Conservation (phyloP, 306 rosid species). For the Inga leiocalycina region DNA sequence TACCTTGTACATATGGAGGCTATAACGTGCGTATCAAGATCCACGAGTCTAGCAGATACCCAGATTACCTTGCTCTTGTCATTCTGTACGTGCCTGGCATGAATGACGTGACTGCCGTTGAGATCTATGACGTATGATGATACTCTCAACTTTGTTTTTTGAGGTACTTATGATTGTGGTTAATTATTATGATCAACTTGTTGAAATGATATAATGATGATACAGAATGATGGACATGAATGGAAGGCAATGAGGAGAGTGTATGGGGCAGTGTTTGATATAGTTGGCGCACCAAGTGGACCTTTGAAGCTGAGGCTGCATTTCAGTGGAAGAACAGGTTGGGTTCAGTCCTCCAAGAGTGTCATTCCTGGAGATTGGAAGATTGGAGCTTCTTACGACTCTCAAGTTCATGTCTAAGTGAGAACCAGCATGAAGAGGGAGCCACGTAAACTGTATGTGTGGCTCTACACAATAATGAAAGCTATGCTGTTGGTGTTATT, state of each 20-base stretch:
- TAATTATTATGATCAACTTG: background rate
- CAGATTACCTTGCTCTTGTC: too few species aligned
- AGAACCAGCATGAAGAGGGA: background rate
- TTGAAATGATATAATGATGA: background rate
- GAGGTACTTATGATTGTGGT: too few species aligned
- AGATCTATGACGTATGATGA: too few species aligned
- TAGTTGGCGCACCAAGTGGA: background rate
- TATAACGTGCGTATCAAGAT: background rate
- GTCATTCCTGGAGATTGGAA: background rate
- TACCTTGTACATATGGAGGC: too few species aligned
- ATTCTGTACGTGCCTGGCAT: too few species aligned
- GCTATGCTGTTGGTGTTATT: background rate
- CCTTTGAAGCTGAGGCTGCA: background rate
- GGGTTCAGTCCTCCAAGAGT: background rate
- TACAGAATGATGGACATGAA: background rate
- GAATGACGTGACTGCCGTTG: too few species aligned
- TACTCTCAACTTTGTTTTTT: too few species aligned
- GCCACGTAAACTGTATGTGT: background rate
- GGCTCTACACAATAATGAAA: background rate
- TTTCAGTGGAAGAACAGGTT: background rate
- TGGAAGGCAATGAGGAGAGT: background rate
- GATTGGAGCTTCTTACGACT: background rate
- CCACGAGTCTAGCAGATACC: too few species aligned
- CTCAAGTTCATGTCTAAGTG: background rate
- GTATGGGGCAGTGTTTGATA: background rate